Evolutionary conservation across 306 rosid genomes (phyloP), one percentile per base, ranked within the genome.

Genomic region (Bauhinia variegata): DNA sequence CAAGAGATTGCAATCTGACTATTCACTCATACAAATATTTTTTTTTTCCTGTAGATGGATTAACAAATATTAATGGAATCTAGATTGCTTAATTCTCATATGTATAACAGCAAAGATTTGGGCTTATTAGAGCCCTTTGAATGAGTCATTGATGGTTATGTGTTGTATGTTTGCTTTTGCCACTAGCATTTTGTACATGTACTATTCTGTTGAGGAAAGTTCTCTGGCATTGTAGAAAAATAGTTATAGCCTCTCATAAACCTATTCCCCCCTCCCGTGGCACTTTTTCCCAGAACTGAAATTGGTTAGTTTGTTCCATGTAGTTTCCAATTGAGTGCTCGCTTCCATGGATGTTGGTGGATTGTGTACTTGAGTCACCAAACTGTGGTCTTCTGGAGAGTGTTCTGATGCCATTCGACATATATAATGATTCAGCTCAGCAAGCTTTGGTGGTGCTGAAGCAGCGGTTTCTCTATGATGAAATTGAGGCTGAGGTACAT

Each of bases 311-410:
- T 60, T 82, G 39, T 77, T 72, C 51, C 50, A 14, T 75, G 67
- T 64, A 93, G 96, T 93, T 93, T 84, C 96, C 98, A 3, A 84
- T 93, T 6, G 96, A 93, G 73, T 93, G 96, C 85, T 93, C 98
- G 71, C 91, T 93, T 78, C 98, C 98, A 60, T 93, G 98, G 98
- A 93, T 93, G 91, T 53, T 93, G 89, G 96, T 86, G 78, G 98
- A 93, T 68, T 84, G 89, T 73, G 88, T 93, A 42, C 96, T 89
- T 49, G 96, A 86, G 81, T 93, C 93, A 0, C 96, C 89, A 4
- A 93, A 89, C 72, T 75, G 85, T 48, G 96, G 98, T 71, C 95
- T 93, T 65, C 80, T 87, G 12, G 96, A 89, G 87, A 93, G 96
- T 80, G 87, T 88, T 83, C 68, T 93, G 73, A 87, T 93, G 79